Base-by-base conservation (phyloP, 2,329 filamentous ascomycete species). In the Blumeriella jaapii region DNA sequence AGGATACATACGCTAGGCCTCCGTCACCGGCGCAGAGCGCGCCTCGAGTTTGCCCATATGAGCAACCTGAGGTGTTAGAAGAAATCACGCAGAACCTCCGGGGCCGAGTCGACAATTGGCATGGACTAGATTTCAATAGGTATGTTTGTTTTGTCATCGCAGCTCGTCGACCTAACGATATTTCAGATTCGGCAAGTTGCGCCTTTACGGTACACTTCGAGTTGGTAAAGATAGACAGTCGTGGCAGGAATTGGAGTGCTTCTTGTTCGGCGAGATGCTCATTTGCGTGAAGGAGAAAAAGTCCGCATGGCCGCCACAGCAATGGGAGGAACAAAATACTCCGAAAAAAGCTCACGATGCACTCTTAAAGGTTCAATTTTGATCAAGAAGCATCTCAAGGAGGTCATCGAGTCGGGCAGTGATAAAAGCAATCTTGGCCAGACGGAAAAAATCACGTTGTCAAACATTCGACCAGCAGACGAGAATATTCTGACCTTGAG, bases 241-340 rank as follows among this genome's bases (percentile, higher is more conserved):
- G 5, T 98, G 91, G 91, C 91, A 98, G 63, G 91, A 96, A 57
- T 63, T 98, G 36, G 87, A 98, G 58, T 98, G 91, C 59, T 98
- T 85, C 57, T 70, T 98, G 18, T 98, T 98, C 55, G 84, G 82
- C 4, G 91, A 98, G 62, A 98, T 98, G 91, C 80, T 98, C 51
- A 98, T 98, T 46, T 98, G 91, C 55, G 86, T 98, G 42, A 98
- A 96, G 61, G 91, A 96, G 61, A 96, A 95, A 71, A 94, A 87
- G 62, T 48, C 65, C 24, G 51, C 58, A 29, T 56, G n/a, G n/a
- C n/a, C 51, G 42, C 66, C 69, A 24, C 69, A 74, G 33, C 74
- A 82, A 46, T 87, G 82, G 71, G 79, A 76, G 32, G 74, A 74
- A 34, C 63, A 62, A 12, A 63, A 65, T 4, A 55, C 65, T 1